Conservation (phyloP, 805 yeast species). For the Suhomyces prunicola region DNA sequence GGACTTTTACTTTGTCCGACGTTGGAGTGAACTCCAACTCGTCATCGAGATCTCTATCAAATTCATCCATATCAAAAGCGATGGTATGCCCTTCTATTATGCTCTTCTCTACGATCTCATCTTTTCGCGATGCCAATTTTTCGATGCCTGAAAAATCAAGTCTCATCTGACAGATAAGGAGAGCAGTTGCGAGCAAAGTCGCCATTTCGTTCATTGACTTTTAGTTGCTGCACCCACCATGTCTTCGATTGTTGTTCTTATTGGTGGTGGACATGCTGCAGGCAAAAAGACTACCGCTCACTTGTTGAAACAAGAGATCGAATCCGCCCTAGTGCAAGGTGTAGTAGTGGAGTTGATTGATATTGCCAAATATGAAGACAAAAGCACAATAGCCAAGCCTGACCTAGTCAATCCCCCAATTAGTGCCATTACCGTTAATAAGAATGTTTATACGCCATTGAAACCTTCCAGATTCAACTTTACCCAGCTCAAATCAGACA, state of each 20-base stretch:
- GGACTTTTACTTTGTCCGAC: constrained; percentile 52
- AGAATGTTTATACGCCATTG: constrained; percentile 18
- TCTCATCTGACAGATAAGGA: background rate
- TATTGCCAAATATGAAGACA: constrained; percentile 39
- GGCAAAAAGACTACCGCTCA: constrained; percentile 46
- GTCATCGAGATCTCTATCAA: constrained; percentile 58
- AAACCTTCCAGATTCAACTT: constrained; percentile 46
- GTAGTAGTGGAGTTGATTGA: constrained; percentile 37
- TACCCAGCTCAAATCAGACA: constrained; percentile 18
- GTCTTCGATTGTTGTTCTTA: constrained; percentile 37
- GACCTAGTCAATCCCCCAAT: constrained; percentile 14
- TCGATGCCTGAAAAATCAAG: background rate
- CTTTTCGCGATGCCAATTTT: background rate
- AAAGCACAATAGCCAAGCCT: constrained; percentile 1
- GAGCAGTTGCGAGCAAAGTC: background rate
- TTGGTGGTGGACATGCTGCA: constrained; percentile 64
- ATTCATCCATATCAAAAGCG: constrained; percentile 39
- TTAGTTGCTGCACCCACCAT: background rate
- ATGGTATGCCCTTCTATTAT: background rate
- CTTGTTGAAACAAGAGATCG: constrained; percentile 30
- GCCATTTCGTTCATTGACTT: background rate
- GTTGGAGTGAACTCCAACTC: constrained; percentile 52
- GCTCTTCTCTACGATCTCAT: background rate
- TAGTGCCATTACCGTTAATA: constrained; percentile 29
- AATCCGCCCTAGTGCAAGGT: constrained; percentile 6